Base-by-base conservation (phyloP, 306 rosid species). In the Prunus salicina region DNA sequence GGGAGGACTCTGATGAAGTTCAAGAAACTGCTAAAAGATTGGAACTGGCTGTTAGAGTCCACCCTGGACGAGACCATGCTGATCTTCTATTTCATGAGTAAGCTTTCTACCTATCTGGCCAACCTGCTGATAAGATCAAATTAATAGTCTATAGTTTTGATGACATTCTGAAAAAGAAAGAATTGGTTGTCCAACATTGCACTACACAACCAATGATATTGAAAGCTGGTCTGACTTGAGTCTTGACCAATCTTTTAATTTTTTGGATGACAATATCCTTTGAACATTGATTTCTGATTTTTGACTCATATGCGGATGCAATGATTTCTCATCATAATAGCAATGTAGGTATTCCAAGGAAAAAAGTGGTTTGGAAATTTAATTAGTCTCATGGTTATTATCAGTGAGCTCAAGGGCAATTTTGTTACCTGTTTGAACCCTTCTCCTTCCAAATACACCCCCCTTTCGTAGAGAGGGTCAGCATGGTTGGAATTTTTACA, bases 61-160 rank as follows among this genome's bases (percentile, higher is more conserved):
- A 95, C 70, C 93, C 96, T 20, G 98, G 90, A 8, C 80, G 88
- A 34, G 98, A 95, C 87, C 98, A 95, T 71, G 89, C 97, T 3
- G 99, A 92, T 79, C 82, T 84, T 43, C 51, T 76, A 70, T 95
- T 95, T 83, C 96, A 95, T 18, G 97, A 92, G 99, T 95, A 90
- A 83, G 93, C 66, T 71, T 69, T 76, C 55, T 55, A 70, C 18
- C 53, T 45, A 43, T 71, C 25, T 78, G 11, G 72, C 30, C 25
- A 20, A 57, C 63, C 69, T 27, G 10, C 57, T 76, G 27, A 41
- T 55, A 69, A 56, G 41, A 73, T 72, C 60, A 27, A 24, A 57
- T 45, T 12, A 3, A 45, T 56, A 38, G 57, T 66, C 27, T 25
- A 24, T 12, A 6, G 41, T 12, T 66, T 22, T 3, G 6, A 25